Conservation (phyloP, 495 filamentous ascomycete genomes). For the Penicillium samsonianum region DNA sequence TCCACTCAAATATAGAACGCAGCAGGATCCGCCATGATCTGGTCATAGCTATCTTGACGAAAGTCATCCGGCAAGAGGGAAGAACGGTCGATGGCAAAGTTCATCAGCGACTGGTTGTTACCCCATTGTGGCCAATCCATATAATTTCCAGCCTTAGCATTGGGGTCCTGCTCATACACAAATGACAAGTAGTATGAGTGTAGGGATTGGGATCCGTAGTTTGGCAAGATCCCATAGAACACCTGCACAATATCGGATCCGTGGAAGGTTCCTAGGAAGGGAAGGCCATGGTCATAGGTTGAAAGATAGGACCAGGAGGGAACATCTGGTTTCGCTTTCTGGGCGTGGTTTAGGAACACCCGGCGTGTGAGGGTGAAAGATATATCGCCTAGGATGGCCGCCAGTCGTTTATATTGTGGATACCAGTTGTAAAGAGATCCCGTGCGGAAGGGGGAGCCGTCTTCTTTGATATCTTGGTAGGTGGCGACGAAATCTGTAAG, state of each 20-base stretch:
- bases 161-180: constrained; percentile 65
- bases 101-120: constrained; percentile 53
- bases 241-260: constrained; percentile 65
- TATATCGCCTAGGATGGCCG: constrained; percentile 72
- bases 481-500: constrained; percentile 55
- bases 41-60: constrained; percentile 50
- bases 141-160: constrained; percentile 40
- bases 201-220: constrained; percentile 60
- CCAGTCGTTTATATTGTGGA: constrained; percentile 73
- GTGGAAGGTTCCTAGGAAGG: constrained; percentile 73
- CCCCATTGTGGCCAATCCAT: constrained; percentile 65
- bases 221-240: constrained; percentile 60
- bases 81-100: constrained; percentile 51
- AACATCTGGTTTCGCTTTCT: constrained; percentile 51
- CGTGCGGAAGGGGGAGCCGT: constrained; percentile 68
- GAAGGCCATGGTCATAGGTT: constrained; percentile 66
- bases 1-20: constrained; percentile 51
- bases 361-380: constrained; percentile 67
- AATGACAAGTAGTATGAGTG: constrained; percentile 67
- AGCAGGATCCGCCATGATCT: constrained; percentile 45
- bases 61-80: constrained; percentile 61
- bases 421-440: constrained; percentile 64
- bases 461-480: constrained; percentile 51
- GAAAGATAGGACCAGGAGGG: constrained; percentile 71
- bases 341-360: constrained; percentile 48